Evolutionary conservation across 164 flowering plant species (phyloP).

Genomic region (Taxillus chinensis): DNA sequence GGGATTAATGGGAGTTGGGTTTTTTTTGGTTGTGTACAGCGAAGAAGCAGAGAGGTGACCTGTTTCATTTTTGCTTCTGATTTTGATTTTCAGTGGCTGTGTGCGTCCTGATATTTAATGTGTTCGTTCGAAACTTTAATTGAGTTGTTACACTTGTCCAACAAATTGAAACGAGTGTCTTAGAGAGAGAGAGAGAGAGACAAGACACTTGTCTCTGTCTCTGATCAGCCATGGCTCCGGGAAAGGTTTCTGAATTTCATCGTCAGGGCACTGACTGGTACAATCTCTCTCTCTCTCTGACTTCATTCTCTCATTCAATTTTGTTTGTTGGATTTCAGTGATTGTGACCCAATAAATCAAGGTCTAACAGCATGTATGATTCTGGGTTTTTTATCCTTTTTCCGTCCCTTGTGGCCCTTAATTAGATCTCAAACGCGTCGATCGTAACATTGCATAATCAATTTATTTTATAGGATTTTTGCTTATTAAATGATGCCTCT

Average conservation of each 20-base stretch:
- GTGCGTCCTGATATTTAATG: background rate
- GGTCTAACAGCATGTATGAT: background rate
- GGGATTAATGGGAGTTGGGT: background rate
- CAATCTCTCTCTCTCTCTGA: slow-evolving; percentile 2
- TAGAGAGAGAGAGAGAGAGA: slow-evolving; percentile 7
- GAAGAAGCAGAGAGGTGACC: background rate
- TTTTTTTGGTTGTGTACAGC: background rate
- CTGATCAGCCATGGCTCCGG: slow-evolving; percentile 40
- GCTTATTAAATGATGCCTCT: too few relatives aligned
- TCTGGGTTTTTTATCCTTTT: background rate
- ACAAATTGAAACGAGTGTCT: background rate
- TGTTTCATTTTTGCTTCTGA: background rate
- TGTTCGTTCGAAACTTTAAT: background rate
- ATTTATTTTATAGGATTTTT: background rate
- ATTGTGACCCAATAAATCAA: background rate
- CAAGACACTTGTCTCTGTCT: background rate
- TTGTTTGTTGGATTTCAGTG: background rate
- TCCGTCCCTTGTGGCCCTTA: background rate
- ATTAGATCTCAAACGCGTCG: background rate
- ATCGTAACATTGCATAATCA: background rate
- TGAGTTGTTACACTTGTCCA: background rate
- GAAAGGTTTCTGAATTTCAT: slow-evolving; percentile 33
- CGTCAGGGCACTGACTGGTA: slow-evolving; percentile 61
- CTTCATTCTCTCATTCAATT: background rate
- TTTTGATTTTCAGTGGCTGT: background rate